Percentiles rank a stretch among this genome's conserved stretches.
These are phyloP conservation scores for Monsonia emarginata DNA, from an alignment of 441 rosid species.

Conservation along the genomic window DNA sequence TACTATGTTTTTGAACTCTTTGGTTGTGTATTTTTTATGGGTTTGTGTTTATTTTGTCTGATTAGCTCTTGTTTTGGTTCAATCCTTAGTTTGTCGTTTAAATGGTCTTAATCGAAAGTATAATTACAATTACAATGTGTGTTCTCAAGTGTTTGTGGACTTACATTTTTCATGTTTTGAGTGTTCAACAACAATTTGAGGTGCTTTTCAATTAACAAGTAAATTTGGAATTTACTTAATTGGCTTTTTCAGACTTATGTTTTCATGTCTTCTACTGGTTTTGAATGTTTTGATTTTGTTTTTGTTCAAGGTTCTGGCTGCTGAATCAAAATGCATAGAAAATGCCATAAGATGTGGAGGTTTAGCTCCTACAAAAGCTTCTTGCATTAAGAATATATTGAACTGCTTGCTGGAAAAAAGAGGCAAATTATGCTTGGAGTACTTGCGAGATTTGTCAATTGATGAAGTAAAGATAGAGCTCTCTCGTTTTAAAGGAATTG, in stretches of 20 bases:
- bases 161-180: not conserved
- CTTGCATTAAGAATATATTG: constrained; percentile 59
- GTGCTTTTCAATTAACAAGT: no score
- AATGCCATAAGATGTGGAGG: constrained; percentile 80
- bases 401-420: constrained; percentile 42
- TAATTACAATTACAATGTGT: no score
- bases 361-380: constrained; percentile 64
- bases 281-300: constrained; percentile 1
- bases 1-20: no score
- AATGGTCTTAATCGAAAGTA: no score
- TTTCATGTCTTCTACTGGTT: constrained; percentile 5
- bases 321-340: constrained; percentile 49
- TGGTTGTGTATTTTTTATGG: no score
- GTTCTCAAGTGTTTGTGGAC: not conserved
- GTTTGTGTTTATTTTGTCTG: no score
- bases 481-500: constrained; percentile 65
- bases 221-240: not conserved
- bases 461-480: constrained; percentile 66
- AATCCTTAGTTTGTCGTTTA: no score
- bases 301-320: constrained; percentile 48
- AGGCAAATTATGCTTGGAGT: constrained; percentile 68
- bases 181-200: no score
- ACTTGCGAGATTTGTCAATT: constrained; percentile 45
- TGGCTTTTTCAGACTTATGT: not conserved
- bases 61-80: no score